Evolutionary conservation across 163 green algal genomes (phyloP).

Genomic region (Scenedesmus sp.): DNA sequence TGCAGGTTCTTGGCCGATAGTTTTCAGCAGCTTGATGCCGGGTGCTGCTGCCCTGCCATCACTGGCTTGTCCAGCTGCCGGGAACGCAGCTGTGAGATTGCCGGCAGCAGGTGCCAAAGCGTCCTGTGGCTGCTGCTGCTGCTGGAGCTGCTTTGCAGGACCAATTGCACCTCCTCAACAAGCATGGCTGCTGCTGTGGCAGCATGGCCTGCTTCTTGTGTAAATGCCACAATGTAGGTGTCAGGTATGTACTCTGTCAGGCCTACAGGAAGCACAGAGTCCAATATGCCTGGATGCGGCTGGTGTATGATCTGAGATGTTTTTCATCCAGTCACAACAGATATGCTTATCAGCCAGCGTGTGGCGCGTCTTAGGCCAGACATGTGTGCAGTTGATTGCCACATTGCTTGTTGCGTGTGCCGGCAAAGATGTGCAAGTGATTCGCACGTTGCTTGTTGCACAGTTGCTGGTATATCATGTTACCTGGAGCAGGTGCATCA

Average conservation of each 20-base stretch:
- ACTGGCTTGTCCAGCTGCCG: neutral
- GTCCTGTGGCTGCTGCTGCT: neutral
- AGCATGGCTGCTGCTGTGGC: neutral
- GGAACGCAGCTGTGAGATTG: neutral
- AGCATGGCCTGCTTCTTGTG: neutral
- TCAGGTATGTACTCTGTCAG: slow-evolving; percentile 1
- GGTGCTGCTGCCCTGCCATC: neutral
- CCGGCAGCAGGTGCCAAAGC: neutral
- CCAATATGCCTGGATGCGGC: neutral
- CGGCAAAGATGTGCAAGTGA: too few relatives aligned
- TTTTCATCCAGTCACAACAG: neutral
- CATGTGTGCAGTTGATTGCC: too few relatives aligned
- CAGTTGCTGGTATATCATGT: neutral
- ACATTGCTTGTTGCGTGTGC: neutral
- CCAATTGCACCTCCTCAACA: neutral
- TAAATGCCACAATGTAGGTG: neutral
- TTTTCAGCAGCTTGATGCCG: neutral
- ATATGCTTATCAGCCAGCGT: too few relatives aligned
- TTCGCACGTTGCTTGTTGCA: neutral
- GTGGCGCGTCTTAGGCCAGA: too few relatives aligned
- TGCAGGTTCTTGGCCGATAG: neutral
- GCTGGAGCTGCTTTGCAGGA: neutral
- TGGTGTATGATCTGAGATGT: neutral
- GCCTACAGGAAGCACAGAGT: neutral
- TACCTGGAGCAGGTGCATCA: neutral